Conservation (phyloP, 164 flowering plant species). For the Protea cynaroides region DNA sequence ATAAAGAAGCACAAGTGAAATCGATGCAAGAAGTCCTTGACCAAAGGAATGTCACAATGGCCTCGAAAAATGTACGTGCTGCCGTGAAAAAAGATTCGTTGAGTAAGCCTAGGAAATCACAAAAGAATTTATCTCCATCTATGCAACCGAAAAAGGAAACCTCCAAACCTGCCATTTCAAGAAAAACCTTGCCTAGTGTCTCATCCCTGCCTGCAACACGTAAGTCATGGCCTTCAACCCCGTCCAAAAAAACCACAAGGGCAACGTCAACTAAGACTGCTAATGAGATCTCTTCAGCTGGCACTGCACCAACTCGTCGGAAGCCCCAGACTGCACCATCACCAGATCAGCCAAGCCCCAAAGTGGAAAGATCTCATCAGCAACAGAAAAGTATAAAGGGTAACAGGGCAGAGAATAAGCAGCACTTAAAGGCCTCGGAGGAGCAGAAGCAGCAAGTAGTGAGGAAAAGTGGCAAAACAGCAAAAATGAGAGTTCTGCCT, state of each 20-base stretch:
- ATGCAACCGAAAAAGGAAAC: slow-evolving; percentile 41
- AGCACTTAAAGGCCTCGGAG: slow-evolving; percentile 23
- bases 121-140: slow-evolving; percentile 31
- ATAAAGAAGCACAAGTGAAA: slow-evolving; percentile 51
- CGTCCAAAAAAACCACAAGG: slow-evolving; percentile 41
- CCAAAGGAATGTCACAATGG: slow-evolving; percentile 47
- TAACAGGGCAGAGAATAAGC: slow-evolving; percentile 20
- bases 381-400: slow-evolving; percentile 31
- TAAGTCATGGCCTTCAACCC: slow-evolving; percentile 70
- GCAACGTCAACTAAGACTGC: slow-evolving; percentile 40
- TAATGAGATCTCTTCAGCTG: slow-evolving; percentile 20
- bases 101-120: slow-evolving; percentile 29
- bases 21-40: slow-evolving; percentile 45
- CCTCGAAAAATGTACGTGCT: slow-evolving; percentile 22
- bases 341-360: slow-evolving; percentile 33
- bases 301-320: slow-evolving; percentile 36
- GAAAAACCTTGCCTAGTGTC: slow-evolving; percentile 43
- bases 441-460: slow-evolving; percentile 34
- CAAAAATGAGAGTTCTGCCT: slow-evolving; percentile 31
- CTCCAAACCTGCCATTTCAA: slow-evolving; percentile 37
- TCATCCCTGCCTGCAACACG: slow-evolving; percentile 61
- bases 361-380: slow-evolving; percentile 35
- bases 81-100: slow-evolving; percentile 28
- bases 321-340: slow-evolving; percentile 40
- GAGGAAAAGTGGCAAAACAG: slow-evolving; percentile 28